Conservation (phyloP, 1,284 basidiomycete genomes). For the Austroboletus olivaceoglutinosus region DNA sequence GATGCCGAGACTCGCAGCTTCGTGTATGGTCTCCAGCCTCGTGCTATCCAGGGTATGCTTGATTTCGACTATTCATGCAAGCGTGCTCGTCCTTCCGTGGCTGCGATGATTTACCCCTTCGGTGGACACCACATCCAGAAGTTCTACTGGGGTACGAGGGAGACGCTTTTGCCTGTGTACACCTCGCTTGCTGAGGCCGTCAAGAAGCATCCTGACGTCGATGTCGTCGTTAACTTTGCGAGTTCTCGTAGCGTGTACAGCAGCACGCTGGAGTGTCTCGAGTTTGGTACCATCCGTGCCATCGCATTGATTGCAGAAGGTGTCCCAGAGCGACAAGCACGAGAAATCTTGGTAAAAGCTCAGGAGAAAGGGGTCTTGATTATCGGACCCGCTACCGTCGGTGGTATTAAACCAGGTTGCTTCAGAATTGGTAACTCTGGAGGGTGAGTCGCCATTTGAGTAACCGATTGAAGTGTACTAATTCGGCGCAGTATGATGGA, state of each 20-base stretch:
- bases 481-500: conserved; percentile 86
- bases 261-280: conserved; percentile 89
- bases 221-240: conserved; percentile 98
- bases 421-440: conserved; percentile 99
- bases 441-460: conserved; percentile 52
- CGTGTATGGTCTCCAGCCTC: conserved; percentile 97
- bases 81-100: conserved; percentile 88
- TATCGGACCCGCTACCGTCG: conserved; percentile 97
- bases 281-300: conserved; percentile 64
- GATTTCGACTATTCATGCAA: conserved; percentile 99
- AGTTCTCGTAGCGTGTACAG: conserved; percentile 93
- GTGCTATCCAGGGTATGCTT: conserved; percentile 99
- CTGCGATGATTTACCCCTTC: conserved; percentile 99
- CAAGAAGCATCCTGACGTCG: conserved; percentile 94
- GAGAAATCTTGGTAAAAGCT: conserved; percentile 93
- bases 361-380: conserved; percentile 87
- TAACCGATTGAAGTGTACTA: conserved; percentile 1
- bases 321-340: conserved; percentile 96
- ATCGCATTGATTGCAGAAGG: conserved; percentile 98
- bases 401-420: conserved; percentile 99
- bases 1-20: conserved; percentile 92
- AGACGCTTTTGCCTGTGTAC: conserved; percentile 97
- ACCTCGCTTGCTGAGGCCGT: conserved; percentile 91
- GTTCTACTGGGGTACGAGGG: conserved; percentile 99
- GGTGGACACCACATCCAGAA: conserved; percentile 99